Evolutionary conservation across 2,329 filamentous ascomycete species (phyloP).

Genomic region (Trichoderma hamatum): DNA sequence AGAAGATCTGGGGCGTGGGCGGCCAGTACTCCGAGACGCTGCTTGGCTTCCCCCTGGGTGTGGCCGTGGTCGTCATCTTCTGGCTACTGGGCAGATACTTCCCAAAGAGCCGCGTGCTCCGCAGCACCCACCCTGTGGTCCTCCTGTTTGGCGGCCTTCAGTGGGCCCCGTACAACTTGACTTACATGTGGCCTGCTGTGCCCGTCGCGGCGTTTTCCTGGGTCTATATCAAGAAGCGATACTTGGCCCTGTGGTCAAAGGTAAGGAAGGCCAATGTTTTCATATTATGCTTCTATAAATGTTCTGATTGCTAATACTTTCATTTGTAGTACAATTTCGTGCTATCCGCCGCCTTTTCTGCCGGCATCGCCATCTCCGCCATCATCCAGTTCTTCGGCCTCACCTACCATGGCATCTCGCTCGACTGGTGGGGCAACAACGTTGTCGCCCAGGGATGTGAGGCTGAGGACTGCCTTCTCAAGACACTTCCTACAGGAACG

Average conservation of each 20-base stretch:
- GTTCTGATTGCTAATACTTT: neutral
- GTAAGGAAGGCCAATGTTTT: neutral
- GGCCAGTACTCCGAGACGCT: slow-evolving; percentile 42
- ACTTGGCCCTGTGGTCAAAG: slow-evolving; percentile 54
- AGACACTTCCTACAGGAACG: slow-evolving; percentile 33
- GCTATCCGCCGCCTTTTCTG: slow-evolving; percentile 47
- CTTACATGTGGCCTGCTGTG: slow-evolving; percentile 52
- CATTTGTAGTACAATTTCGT: slow-evolving; percentile 50
- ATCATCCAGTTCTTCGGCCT: slow-evolving; percentile 50
- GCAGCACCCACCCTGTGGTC: slow-evolving; percentile 49
- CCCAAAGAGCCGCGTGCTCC: slow-evolving; percentile 38
- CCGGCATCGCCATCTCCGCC: slow-evolving; percentile 47
- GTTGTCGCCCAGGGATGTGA: slow-evolving; percentile 33
- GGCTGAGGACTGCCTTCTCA: slow-evolving; percentile 28
- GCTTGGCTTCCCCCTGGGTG: slow-evolving; percentile 46
- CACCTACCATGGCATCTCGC: slow-evolving; percentile 34
- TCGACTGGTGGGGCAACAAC: slow-evolving; percentile 51
- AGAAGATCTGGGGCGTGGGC: slow-evolving; percentile 41
- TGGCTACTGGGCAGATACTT: slow-evolving; percentile 42
- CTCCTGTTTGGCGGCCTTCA: slow-evolving; percentile 45
- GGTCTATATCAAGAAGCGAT: slow-evolving; percentile 50
- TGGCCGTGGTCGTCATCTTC: slow-evolving; percentile 41
- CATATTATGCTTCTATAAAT: neutral
- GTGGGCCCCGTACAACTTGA: slow-evolving; percentile 51
- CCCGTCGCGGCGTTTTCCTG: slow-evolving; percentile 53